Conservation (phyloP, 2,329 filamentous ascomycete species). For the Fusarium mundagurra region DNA sequence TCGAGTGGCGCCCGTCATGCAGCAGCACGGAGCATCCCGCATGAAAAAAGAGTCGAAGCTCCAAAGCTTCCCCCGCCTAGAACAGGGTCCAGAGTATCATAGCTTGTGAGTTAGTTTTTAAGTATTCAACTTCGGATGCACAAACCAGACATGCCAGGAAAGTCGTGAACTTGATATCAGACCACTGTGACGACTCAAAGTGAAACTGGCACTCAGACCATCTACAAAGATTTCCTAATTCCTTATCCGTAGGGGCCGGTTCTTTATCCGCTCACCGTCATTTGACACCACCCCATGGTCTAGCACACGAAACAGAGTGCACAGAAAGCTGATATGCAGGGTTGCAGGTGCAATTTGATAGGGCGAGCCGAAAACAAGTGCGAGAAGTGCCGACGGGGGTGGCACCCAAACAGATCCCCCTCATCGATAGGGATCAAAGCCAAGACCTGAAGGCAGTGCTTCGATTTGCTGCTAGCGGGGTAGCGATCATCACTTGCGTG, state of each 20-base stretch:
- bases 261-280: slow-evolving; percentile 39
- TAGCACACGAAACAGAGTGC: slow-evolving; percentile 20
- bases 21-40: slow-evolving; percentile 40
- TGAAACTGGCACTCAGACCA: slow-evolving; percentile 7
- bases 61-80: slow-evolving; percentile 22
- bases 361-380: slow-evolving; percentile 24
- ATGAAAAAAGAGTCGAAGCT: slow-evolving; percentile 26
- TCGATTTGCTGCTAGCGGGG: slow-evolving; percentile 26
- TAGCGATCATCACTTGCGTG: slow-evolving; percentile 22
- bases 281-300: slow-evolving; percentile 33
- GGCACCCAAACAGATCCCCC: slow-evolving; percentile 33
- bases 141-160: not conserved
- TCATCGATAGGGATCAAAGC: slow-evolving; percentile 26
- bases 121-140: not conserved
- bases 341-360: slow-evolving; percentile 21
- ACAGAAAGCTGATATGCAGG: slow-evolving; percentile 36
- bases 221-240: not conserved
- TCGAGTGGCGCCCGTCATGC: slow-evolving; percentile 33
- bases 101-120: slow-evolving; percentile 7
- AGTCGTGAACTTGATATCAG: not conserved
- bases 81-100: slow-evolving; percentile 22
- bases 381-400: slow-evolving; percentile 39
- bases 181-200: not conserved
- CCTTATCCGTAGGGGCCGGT: slow-evolving; percentile 10
- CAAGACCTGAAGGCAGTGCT: slow-evolving; percentile 28